Conservation (phyloP, 352 stramenopile genomes). For the Globisporangium paroecandrum region DNA sequence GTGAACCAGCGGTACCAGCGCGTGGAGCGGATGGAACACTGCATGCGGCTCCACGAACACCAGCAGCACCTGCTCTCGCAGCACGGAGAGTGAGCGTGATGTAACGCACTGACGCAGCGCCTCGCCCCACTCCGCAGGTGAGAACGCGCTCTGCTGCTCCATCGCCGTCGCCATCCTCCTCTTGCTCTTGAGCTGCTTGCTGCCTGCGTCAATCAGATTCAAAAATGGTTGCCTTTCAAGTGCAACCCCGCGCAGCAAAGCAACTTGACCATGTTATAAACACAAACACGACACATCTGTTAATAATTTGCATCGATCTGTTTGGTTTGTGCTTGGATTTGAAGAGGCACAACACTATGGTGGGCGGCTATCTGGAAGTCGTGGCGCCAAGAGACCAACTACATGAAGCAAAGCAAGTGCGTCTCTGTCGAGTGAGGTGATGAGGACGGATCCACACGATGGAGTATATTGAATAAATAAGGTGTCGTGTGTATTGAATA, state of each 20-base stretch:
- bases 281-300: background rate
- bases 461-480: background rate
- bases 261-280: background rate
- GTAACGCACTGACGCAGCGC: conserved; percentile 7
- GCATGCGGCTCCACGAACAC: conserved; percentile 12
- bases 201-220: background rate
- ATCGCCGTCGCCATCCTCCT: background rate
- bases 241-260: background rate
- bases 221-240: background rate
- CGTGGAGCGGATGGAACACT: conserved; percentile 19
- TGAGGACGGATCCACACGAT: background rate
- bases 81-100: background rate
- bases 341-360: background rate
- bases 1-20: conserved; percentile 5
- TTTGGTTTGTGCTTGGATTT: background rate
- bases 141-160: background rate
- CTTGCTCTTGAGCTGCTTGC: background rate
- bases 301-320: background rate
- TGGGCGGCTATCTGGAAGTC: background rate
- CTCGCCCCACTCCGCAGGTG: conserved; percentile 3
- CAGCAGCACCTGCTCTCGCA: conserved; percentile 14
- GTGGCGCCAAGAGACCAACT: background rate
- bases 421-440: background rate
- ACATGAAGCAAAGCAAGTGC: background rate
- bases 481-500: background rate